Evolutionary conservation across 75 land plant genomes (phyloP), one percentile per base, ranked within the genome.

Genomic region (Pinus taeda): DNA sequence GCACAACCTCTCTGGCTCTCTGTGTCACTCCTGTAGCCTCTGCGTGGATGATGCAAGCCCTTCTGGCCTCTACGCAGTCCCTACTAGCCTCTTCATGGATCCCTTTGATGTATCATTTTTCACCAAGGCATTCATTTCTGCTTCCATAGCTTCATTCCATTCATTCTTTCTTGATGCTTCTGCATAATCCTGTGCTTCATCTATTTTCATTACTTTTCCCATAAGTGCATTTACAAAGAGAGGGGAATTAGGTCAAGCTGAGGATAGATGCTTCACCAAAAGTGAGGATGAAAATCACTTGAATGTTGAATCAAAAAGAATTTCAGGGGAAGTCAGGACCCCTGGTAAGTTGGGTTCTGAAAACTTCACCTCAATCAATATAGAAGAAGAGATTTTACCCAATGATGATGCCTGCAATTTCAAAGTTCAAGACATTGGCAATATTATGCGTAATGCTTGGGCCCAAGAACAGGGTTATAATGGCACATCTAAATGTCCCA

Each of bases 301-400:
- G 15, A 29, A 59, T 39, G 61, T 67, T 36, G 66, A 26, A 15
- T 36, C 36, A 59, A 42, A 39, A 57, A 74, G 64, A 62, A 62
- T n/a, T 24, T 8, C 36, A 13, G 73, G n/a, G 42, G 71, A 26
- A 14, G 76, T 84, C 56, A 64, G 75, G 74, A 78, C 73, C 17
- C 13, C 58, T n/a, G 22, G 21, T 29, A 79, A 59, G 33, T 29
- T 57, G 42, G 64, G 74, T 21, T 57, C 79, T 53, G 85, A 83
- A 49, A 88, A 82, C 73, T 82, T 83, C 1, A 66, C 78, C 13
- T 85, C 85, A 8, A 86, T 83, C 75, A 84, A 81, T 77, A 84
- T 84, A 78, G 82, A 80, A 80, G 83, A 87, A n/a, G 86, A 89
- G 11, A 88, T 88, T 80, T 85, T 88, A 33, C 82, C 86, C 70